phyloP scores from a whole-genome alignment of 495 filamentous ascomycete genomes.

The Aspergillus carlsbadensis region DNA sequence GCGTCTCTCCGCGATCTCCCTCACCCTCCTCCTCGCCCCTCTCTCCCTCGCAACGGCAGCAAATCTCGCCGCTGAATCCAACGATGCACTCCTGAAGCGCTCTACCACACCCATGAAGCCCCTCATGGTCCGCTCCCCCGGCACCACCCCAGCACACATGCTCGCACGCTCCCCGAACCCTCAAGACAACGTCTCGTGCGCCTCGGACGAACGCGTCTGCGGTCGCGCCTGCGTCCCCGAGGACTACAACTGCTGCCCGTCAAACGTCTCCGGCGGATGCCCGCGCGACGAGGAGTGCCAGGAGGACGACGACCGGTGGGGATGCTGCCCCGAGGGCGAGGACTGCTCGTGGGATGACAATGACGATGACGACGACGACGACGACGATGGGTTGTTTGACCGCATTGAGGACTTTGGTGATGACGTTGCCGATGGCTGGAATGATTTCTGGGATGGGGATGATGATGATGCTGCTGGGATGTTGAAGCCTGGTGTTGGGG shows the following conservation, averaged over 20 bases:
- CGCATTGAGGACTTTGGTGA: neutral
- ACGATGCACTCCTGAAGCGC: neutral
- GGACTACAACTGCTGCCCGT: constrained; percentile 3
- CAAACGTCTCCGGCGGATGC: neutral
- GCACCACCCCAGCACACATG: neutral
- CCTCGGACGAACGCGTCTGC: constrained; percentile 1
- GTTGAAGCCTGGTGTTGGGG: constrained; percentile 7
- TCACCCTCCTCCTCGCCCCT: neutral
- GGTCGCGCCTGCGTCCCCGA: neutral
- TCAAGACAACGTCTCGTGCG: neutral
- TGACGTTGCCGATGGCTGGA: neutral
- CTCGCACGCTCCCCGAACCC: neutral
- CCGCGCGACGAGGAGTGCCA: constrained; percentile 4
- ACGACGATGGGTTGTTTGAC: neutral
- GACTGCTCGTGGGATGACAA: constrained; percentile 9
- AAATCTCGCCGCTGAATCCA: neutral
- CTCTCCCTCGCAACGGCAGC: neutral
- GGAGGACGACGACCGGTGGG: neutral
- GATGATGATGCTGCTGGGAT: constrained; percentile 1
- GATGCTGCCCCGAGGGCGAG: constrained; percentile 7
- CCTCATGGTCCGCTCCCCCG: neutral
- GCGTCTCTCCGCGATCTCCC: neutral
- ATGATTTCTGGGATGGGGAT: constrained; percentile 7
- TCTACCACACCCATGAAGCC: neutral
- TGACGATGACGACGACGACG: constrained; percentile 10